Conservation (phyloP, 2,329 filamentous ascomycete genomes). For the Aspergillus quadricinctus region DNA sequence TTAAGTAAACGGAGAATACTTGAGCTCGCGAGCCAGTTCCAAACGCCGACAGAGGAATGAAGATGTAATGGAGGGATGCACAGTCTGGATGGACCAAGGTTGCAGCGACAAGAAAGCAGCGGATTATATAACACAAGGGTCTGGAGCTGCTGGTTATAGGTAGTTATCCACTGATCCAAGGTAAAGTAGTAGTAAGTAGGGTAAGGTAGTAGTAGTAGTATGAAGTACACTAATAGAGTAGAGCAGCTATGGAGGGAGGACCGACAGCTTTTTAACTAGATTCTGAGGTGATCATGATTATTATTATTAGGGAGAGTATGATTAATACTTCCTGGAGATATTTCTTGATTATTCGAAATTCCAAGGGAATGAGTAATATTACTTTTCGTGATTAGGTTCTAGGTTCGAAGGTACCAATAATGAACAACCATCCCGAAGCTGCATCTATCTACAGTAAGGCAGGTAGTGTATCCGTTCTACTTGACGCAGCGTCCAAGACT, state of each 20-base stretch:
- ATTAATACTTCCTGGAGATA: not conserved
- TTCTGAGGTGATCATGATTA: not conserved
- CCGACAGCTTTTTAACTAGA: not conserved
- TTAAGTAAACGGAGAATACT: not conserved
- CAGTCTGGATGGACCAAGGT: slow-evolving; percentile 4
- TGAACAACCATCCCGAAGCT: not conserved
- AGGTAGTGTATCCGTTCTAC: not conserved
- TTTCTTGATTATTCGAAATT: not conserved
- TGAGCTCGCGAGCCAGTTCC: slow-evolving; percentile 1
- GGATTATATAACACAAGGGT: not conserved
- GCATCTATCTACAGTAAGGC: not conserved
- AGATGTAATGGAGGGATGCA: slow-evolving; percentile 6
- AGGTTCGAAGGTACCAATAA: not conserved
- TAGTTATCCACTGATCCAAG: slow-evolving; percentile 2
- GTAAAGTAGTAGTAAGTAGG: not conserved
- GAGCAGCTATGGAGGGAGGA: not conserved
- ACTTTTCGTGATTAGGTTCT: not conserved
- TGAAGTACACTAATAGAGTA: not conserved
- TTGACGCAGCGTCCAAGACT: not conserved
- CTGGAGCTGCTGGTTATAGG: not conserved
- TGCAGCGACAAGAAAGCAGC: not conserved
- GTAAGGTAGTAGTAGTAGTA: not conserved
- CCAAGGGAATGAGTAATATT: not conserved
- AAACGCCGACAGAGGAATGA: not conserved
- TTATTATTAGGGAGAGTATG: not conserved